phyloP scores from a whole-genome alignment of 2,329 filamentous ascomycete species.

The Colletotrichum camelliae region DNA sequence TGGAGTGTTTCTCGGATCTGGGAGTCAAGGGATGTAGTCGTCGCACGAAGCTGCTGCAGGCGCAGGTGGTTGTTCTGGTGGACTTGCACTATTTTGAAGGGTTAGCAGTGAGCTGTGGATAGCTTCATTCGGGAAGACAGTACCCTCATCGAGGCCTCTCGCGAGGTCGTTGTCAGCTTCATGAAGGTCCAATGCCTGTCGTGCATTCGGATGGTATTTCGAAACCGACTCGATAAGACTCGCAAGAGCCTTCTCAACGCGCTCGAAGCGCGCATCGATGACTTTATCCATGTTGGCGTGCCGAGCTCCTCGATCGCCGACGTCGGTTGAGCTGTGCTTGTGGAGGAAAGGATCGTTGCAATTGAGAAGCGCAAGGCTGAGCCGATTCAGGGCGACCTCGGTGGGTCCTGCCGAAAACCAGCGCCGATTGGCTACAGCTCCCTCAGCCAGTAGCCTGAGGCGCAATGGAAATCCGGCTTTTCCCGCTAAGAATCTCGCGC shows the following conservation, averaged over 20 bases:
- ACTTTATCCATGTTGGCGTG: conserved; percentile 60
- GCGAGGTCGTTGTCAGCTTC: conserved; percentile 73
- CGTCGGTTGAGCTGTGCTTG: background rate
- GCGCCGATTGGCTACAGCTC: conserved; percentile 8
- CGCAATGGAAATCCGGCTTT: conserved; percentile 23
- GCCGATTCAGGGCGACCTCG: background rate
- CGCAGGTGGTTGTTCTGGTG: conserved; percentile 79
- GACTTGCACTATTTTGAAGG: conserved; percentile 58
- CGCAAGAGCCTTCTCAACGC: conserved; percentile 69
- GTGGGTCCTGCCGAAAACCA: background rate
- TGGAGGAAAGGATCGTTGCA: background rate
- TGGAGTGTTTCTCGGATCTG: conserved; percentile 75
- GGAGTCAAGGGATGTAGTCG: conserved; percentile 68
- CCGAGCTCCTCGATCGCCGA: background rate
- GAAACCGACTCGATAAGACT: conserved; percentile 80
- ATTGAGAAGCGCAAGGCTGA: conserved; percentile 11
- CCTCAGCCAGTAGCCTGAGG: conserved; percentile 21
- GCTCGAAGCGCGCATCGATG: conserved; percentile 68
- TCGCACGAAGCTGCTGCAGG: conserved; percentile 71
- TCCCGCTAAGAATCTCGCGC: conserved; percentile 24
- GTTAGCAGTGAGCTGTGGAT: background rate
- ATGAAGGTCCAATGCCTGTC: conserved; percentile 72
- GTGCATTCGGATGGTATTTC: conserved; percentile 78
- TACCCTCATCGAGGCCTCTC: conserved; percentile 70
- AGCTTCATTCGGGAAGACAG: background rate